Base-by-base conservation (phyloP, 2,329 filamentous ascomycete genomes). In the Alternaria triticimaculans region DNA sequence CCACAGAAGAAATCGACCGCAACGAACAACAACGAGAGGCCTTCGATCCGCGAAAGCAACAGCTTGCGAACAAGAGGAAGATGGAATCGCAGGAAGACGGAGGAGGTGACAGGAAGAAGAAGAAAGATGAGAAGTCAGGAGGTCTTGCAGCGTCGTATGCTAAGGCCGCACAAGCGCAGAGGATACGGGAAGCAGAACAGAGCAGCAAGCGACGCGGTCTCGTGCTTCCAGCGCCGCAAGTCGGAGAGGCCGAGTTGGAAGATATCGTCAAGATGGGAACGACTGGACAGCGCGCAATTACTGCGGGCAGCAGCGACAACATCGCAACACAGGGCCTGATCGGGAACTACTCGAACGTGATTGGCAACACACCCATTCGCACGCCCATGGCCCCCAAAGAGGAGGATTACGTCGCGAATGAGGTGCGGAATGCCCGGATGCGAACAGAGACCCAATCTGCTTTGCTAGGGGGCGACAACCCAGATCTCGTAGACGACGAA, bases 191-290 rank as follows among this genome's bases (percentile, higher is more conserved):
- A 82, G 96, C 96, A 2, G 96, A 99, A 80, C 95, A 97, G 81
- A 96, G 93, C 82, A 97, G 93, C 84, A 98, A 97, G 82, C 89
- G 96, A 62, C 88, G 93, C 62, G 84, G 90, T 7, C 85, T 99
- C n/a, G 89, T 90, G 49, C 84, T 99, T 25, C 96, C 96, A 9
- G 85, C 92, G 23, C 96, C 96, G 9, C 96, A 99, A 81, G 93
- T 99, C 72, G 90, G 92, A 79, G 96, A 99, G 75, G 87, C 89
- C 46, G 96, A 99, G 81, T 85, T 99, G 63, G 96, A 99, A 76
- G 94, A 97, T 70, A 98, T 99, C 75, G 93, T 99, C 68, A 99
- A 99, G 84, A 97, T 98, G 94, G 95, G 96, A 48, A 92, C 97
- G 87, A 88, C 94, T 64, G 96, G 95, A 41, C 94, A 97, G 76